Evolutionary conservation across 192 early-diverging fungal genomes (phyloP).

Genomic region (Coemansia sp.): DNA sequence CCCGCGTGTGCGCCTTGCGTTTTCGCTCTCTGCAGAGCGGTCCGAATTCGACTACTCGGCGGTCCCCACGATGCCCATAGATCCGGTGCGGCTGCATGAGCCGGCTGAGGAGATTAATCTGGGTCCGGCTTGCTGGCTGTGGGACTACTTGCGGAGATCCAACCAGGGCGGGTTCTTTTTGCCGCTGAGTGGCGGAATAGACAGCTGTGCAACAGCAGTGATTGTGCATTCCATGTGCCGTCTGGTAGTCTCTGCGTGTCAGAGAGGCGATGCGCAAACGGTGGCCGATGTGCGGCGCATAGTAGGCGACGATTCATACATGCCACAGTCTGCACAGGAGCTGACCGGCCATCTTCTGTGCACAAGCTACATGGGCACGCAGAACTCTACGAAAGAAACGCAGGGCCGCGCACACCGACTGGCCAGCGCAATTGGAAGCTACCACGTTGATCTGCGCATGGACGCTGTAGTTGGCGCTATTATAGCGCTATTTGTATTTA

Average conservation of each 20-base stretch:
- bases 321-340: slow-evolving; percentile 79
- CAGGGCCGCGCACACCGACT: slow-evolving; percentile 76
- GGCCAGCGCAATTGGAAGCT: slow-evolving; percentile 82
- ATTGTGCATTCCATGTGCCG: slow-evolving; percentile 70
- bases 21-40: slow-evolving; percentile 50
- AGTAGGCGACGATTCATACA: slow-evolving; percentile 59
- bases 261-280: slow-evolving; percentile 61
- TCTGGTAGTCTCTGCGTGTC: slow-evolving; percentile 36
- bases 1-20: slow-evolving; percentile 63
- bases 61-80: slow-evolving; percentile 42
- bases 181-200: slow-evolving; percentile 96
- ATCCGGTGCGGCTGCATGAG: slow-evolving; percentile 61
- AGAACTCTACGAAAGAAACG: slow-evolving; percentile 88
- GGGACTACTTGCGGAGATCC: slow-evolving; percentile 97
- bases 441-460: slow-evolving; percentile 91
- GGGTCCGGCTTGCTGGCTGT: slow-evolving; percentile 99
- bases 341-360: slow-evolving; percentile 86
- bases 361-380: slow-evolving; percentile 96
- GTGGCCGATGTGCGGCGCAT: slow-evolving; percentile 72
- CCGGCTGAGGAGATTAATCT: slow-evolving; percentile 91
- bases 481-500: slow-evolving; percentile 68
- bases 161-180: slow-evolving; percentile 90
- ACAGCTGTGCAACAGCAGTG: slow-evolving; percentile 86
- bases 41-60: slow-evolving; percentile 33
- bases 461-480: slow-evolving; percentile 79